These are phyloP conservation scores for Torulaspora microellipsoides DNA, from an alignment of 805 yeast species.

Conservation along the genomic window DNA sequence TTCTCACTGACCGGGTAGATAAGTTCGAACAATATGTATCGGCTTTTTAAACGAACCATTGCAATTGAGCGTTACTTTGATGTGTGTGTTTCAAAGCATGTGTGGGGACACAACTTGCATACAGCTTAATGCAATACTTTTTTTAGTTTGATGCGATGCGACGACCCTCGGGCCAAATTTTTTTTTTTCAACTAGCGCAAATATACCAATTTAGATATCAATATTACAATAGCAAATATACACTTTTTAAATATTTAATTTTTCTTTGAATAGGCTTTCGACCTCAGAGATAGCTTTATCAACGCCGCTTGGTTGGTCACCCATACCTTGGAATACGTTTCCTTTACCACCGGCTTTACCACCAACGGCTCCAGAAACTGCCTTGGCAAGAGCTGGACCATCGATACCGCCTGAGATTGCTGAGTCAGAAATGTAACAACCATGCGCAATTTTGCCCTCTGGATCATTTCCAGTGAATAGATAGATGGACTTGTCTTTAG, in stretches of 20 bases:
- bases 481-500: conserved; percentile 70
- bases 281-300: conserved; percentile 71
- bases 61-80: too few species aligned
- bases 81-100: too few species aligned
- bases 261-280: conserved; percentile 54
- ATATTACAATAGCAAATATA: conserved; percentile 2
- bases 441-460: conserved; percentile 84
- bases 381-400: conserved; percentile 68
- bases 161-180: too few species aligned
- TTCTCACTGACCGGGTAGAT: conserved; percentile 51
- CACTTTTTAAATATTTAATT: conserved; percentile 36
- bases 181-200: too few species aligned
- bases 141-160: not conserved
- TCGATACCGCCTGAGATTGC: conserved; percentile 66
- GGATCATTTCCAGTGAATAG: conserved; percentile 65
- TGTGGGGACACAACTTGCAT: too few species aligned
- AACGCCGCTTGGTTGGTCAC: conserved; percentile 69
- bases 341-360: conserved; percentile 99
- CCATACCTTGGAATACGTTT: conserved; percentile 94
- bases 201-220: not conserved
- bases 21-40: conserved; percentile 80
- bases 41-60: conserved; percentile 86
- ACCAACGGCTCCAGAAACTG: conserved; percentile 72
- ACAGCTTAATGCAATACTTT: too few species aligned
- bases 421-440: conserved; percentile 76